Evolutionary conservation across 2,329 filamentous ascomycete species (phyloP).

Genomic region (Diaporthe australafricana): DNA sequence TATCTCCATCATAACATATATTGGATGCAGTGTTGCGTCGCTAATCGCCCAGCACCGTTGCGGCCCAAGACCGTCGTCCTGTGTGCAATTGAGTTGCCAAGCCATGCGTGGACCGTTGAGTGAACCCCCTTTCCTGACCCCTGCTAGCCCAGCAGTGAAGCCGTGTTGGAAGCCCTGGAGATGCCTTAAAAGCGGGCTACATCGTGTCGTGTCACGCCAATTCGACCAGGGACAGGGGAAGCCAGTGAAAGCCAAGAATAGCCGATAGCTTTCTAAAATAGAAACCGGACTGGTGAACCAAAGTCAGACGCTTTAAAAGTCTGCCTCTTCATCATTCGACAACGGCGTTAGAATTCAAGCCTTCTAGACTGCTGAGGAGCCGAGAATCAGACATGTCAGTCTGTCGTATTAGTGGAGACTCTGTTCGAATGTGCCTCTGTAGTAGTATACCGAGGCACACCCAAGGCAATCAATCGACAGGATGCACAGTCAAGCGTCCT

Average conservation of each 20-base stretch:
- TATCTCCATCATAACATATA: not conserved
- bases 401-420: too few relatives aligned
- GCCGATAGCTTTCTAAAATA: constrained; percentile 19
- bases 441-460: too few relatives aligned
- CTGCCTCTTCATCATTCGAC: not conserved
- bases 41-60: not conserved
- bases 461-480: not conserved
- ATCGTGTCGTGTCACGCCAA: constrained; percentile 4
- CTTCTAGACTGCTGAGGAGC: not conserved
- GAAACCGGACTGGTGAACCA: not conserved
- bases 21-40: not conserved
- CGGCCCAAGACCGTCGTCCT: not conserved
- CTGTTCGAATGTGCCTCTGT: not conserved
- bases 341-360: not conserved
- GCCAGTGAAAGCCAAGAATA: not conserved
- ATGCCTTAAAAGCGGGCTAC: not conserved
- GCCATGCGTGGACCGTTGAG: not conserved
- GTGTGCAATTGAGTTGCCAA: constrained; percentile 12
- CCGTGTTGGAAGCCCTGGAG: constrained; percentile 4
- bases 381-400: not conserved
- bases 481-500: too few relatives aligned
- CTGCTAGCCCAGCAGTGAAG: constrained; percentile 5
- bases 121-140: constrained; percentile 13
- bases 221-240: not conserved
- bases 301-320: not conserved